Evolutionary conservation across 305 asterid genomes (phyloP), one percentile per base, ranked within the genome.

Genomic region (Caryopteris hybrid): DNA sequence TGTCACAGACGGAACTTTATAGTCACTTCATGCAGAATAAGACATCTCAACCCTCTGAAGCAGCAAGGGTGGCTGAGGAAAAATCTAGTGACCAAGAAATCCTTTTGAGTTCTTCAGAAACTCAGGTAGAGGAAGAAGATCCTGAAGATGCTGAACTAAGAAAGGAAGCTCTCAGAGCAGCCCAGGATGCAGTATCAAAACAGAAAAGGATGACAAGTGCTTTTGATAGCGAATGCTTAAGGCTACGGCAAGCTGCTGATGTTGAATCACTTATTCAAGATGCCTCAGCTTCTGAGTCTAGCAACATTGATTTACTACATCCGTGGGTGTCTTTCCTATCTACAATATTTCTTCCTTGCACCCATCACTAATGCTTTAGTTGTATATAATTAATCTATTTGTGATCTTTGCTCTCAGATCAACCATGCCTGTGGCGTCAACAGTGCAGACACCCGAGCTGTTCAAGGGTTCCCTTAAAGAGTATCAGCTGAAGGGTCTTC

Each of bases 11-110:
- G 57, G 99, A 95, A 76, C 91, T 95, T 69, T 95, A 95, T 83
- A 91, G 98, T 76, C 98, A 95, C 76, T 95, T 95, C 86, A 95
- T 95, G 99, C 99, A 91, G 80, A 91, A 95, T 75, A 95, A 92
- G 78, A 67, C 89, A 72, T 70, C 88, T 47, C 94, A 89, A 72
- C 71, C 95, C 60, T 77, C 94, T 67, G 97, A 84, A 66, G 84
- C 82, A 65, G 68, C 74, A 74, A 12, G 79, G 45, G 74, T 59
- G 58, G 89, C 80, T 69, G 88, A 81, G 21, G 92, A 79, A 81
- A 72, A 56, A 41, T 36, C 77, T 68, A 51, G 74, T 75, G 95
- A 86, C 72, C 77, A 85, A 72, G 88, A 83, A 64, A 70, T 58
- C 63, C 75, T 79, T 66, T 58, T 78, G 58, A 71, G 75, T 79